A percentile compares a stretch with the other conserved stretches of the same genome.
Evolutionary conservation across 192 early-diverging fungal species (phyloP).

Genomic region (Umbelopsis sp.): DNA sequence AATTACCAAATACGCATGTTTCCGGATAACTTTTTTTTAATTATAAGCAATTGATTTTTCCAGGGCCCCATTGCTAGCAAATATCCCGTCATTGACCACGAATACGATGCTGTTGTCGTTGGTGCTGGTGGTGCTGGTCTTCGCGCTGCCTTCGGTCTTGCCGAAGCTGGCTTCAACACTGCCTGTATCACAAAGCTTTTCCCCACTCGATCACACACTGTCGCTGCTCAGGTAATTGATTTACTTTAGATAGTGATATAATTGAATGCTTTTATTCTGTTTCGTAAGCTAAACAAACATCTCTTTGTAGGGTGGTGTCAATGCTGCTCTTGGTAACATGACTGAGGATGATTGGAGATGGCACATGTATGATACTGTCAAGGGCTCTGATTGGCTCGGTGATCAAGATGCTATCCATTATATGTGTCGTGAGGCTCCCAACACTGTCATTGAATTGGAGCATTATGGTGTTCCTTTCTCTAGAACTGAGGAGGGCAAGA

Average conservation of each 20-base stretch:
- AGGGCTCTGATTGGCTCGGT: slow-evolving; percentile 99
- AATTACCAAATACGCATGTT: background rate
- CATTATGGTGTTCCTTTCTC: slow-evolving; percentile 99
- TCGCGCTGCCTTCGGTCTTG: slow-evolving; percentile 96
- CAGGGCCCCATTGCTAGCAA: slow-evolving; percentile 65
- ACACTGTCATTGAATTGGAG: slow-evolving; percentile 96
- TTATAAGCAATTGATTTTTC: slow-evolving; percentile 8
- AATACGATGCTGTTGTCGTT: slow-evolving; percentile 97
- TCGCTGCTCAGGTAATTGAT: slow-evolving; percentile 83
- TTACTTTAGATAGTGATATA: background rate
- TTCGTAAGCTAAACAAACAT: background rate
- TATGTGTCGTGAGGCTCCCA: slow-evolving; percentile 98
- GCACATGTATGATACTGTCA: slow-evolving; percentile 99
- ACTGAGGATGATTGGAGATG: slow-evolving; percentile 99
- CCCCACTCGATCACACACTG: slow-evolving; percentile 97
- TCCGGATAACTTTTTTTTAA: background rate
- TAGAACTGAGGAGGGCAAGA: slow-evolving; percentile 94
- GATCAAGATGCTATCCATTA: slow-evolving; percentile 99
- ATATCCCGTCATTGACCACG: slow-evolving; percentile 97
- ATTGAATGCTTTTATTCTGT: background rate
- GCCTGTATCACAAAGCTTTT: slow-evolving; percentile 99
- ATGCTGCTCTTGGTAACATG: slow-evolving; percentile 99
- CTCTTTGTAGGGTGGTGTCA: slow-evolving; percentile 84
- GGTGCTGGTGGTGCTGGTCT: slow-evolving; percentile 99
- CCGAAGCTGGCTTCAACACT: slow-evolving; percentile 93